Evolutionary conservation across 2,329 filamentous ascomycete genomes (phyloP), one percentile per base, ranked within the genome.

Genomic region (Immersiporthe knoxdaviesiana): DNA sequence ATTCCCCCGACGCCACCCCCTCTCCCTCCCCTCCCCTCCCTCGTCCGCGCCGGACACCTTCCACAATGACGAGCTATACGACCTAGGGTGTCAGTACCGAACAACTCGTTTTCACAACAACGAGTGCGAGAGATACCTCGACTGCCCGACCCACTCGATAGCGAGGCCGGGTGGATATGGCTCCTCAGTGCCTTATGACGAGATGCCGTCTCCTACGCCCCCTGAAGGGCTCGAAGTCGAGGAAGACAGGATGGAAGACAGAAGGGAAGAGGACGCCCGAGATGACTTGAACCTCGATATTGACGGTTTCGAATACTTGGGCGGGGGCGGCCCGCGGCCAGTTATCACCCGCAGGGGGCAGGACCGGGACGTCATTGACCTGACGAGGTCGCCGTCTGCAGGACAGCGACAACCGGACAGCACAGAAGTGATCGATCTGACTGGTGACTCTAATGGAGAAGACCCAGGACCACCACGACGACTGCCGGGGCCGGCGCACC

Each of bases 71-170:
- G 30, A 47, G 54, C 54, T 24, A 24, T 39, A 65, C n/a, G 35
- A 27, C n/a, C 62, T 16, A 4, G 65, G 72, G 35, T 85, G 82
- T 69, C 78, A 73, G 47, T 83, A 81, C 78, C 79, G 78, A 63
- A 82, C 78, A 12, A 30, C 74, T 24, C 75, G 76, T 18, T 82
- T 78, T 59, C 73, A 82, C 72, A 78, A 82, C 64, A 78, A 80
- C 63, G 84, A 85, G 74, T 84, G 83, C 73, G 79, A 79, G 14
- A 80, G 79, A 61, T 85, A 79, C 74, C 80, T 84, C 68, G 84
- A 86, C 75, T 85, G 84, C 58, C 84, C 84, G 41, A 80, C 82
- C 4, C 84, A 86, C 68, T 71, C 77, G 24, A 72, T 83, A 60
- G 80, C 81, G 73, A 79, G 84, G 65, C 61, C 61, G 47, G 50